Base-by-base conservation (phyloP, 2,329 filamentous ascomycete species). In the Diatrype stigma region DNA sequence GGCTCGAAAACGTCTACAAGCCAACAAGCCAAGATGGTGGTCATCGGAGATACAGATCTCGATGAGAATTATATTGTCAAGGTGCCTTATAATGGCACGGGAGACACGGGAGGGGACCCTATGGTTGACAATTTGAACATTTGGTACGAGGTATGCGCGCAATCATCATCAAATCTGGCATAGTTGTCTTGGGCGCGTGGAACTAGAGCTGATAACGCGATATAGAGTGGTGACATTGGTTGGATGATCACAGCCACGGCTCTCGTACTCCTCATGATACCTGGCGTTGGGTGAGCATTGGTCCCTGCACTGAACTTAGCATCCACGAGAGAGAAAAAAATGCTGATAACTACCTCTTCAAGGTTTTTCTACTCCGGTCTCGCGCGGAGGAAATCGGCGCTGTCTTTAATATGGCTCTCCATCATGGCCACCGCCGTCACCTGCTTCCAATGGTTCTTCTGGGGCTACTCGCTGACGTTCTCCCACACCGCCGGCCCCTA, bases 381-480 rank as follows among this genome's bases (percentile, higher is more conserved):
- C 19, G 90, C 91, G 19, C 85, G 91, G 54, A 80, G 91, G 66
- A 96, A 96, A 73, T 95, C 90, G 0, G 91, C 91, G 7, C 77
- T 96, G 48, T 94, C 90, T 21, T 76, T 96, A 54, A 90, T 96
- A 70, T 96, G 90, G 90, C 84, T 96, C 22, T 93, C 89, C 3
- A 78, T 95, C 65, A 95, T 96, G 88, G 82, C 90, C 19, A 84
- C 86, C 1, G 90, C 86, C 12, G 86, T 96, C 47, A 86, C 90
- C 34, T 87, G 85, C 23, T 95, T 96, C 71, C 90, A 96, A 69
- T 96, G 91, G 91, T 96, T 96, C 76, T 90, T 94, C 77, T 94
- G 89, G 89, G 89, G 89, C 38, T 94, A 90, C 68, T 91, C 87
- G 4, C 73, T 94, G 11, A 83, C 88, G 45, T 94, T 92, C 67